These are phyloP conservation scores for Pleurotus djamor DNA, from an alignment of 768 basidiomycete species.

Conservation along the genomic window DNA sequence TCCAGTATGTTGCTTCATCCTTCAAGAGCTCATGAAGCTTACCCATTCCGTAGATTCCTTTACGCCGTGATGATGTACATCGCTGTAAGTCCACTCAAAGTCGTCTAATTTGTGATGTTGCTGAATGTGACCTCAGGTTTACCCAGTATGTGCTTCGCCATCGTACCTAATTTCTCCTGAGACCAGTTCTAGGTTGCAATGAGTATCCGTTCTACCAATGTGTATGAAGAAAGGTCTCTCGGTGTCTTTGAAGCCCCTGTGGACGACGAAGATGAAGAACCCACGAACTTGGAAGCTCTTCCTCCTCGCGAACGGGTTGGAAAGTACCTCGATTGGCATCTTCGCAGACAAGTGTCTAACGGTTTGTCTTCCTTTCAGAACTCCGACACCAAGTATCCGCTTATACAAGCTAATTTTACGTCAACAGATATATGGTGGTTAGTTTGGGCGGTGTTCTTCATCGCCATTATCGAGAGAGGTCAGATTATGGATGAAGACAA, in stretches of 20 bases:
- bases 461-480: slow-evolving; percentile 69
- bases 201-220: slow-evolving; percentile 67
- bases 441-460: slow-evolving; percentile 65
- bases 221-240: slow-evolving; percentile 73
- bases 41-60: slow-evolving; percentile 42
- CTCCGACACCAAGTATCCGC: background rate
- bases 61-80: slow-evolving; percentile 83
- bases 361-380: slow-evolving; percentile 29
- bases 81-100: slow-evolving; percentile 33
- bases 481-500: slow-evolving; percentile 52
- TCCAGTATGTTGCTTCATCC: slow-evolving; percentile 46
- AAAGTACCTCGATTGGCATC: slow-evolving; percentile 51
- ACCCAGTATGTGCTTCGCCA: slow-evolving; percentile 30
- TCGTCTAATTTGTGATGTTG: background rate
- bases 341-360: slow-evolving; percentile 59
- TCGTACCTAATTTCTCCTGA: background rate
- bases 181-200: slow-evolving; percentile 38
- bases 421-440: slow-evolving; percentile 77
- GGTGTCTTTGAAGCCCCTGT: slow-evolving; percentile 60
- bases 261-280: slow-evolving; percentile 49
- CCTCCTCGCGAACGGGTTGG: slow-evolving; percentile 41
- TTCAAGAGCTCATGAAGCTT: background rate
- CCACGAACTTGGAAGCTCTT: slow-evolving; percentile 32
- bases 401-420: background rate
- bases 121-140: slow-evolving; percentile 26